Base-by-base conservation (phyloP, 495 filamentous ascomycete species). In the Durotheca rogersii region DNA sequence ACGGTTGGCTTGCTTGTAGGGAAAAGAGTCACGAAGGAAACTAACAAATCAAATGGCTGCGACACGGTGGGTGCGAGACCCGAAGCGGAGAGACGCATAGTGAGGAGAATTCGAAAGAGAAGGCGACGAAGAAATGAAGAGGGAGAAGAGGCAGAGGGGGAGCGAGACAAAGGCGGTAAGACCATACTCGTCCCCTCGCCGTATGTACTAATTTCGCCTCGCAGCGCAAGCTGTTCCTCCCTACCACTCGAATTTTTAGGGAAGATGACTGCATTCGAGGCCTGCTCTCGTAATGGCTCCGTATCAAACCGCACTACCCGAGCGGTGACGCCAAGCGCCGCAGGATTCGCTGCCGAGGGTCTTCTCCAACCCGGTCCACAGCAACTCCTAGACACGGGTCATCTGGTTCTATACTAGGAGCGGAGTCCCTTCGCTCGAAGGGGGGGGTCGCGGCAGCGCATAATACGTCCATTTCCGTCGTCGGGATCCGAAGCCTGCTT, bases 401-500 rank as follows among this genome's bases (percentile, higher is more conserved):
- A 59, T 50, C 21, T 59, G 56, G 41, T 29, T 18, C 34, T 27
- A 27, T 27, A n/a, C 23, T 53, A 17, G 25, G 34, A 31, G 21
- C 44, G 41, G 50, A 50, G 39, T 46, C 39, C 41, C 49, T 53
- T 50, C 56, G 41, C 50, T 53, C 48, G 6, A 50, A 50, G 41
- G 33, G 56, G 41, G 33, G 56, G 56, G 56, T 59, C 56, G 56
- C 56, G 49, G 49, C 56, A 47, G 12, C 21, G 46, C 10, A 31
- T 41, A 47, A 59, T 59, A 59, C 56, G 56, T 39, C 45, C 44
- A 41, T 33, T 50, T 46, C 32, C 33, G 17, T 49, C 34, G 41
- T 41, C 56, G 45, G 56, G 18, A 46, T 43, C 48, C 44, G 36
- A 31, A 53, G 41, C 48, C 56, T 53, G 45, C 56, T 53, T 59